A percentile compares a stretch with the other conserved stretches of the same genome.
These are phyloP conservation scores for Phytophthora brassicae DNA, from an alignment of 352 stramenopile species.

Conservation along the genomic window DNA sequence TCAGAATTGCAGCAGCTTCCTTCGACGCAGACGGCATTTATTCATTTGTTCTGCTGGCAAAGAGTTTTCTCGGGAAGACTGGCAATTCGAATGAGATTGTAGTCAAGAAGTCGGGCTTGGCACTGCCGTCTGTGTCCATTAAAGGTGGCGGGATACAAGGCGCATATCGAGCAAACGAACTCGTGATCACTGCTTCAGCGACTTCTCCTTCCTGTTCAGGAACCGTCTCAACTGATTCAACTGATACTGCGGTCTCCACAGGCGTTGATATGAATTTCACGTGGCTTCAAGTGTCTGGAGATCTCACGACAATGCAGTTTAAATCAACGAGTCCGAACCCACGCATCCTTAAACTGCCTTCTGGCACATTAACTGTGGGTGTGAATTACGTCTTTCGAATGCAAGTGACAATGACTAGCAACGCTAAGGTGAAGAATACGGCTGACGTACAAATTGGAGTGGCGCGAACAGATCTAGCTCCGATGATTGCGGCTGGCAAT, in stretches of 20 bases:
- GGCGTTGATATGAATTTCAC: slow-evolving; percentile 53
- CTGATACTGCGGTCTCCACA: slow-evolving; percentile 11
- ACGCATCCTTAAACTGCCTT: slow-evolving; percentile 49
- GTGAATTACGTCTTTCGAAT: slow-evolving; percentile 67
- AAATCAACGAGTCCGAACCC: slow-evolving; percentile 60
- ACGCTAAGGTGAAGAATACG: slow-evolving; percentile 46
- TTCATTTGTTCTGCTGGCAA: slow-evolving; percentile 45
- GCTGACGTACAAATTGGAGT: slow-evolving; percentile 52
- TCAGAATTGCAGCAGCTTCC: slow-evolving; percentile 33
- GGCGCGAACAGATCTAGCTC: slow-evolving; percentile 38
- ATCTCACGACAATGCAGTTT: slow-evolving; percentile 41
- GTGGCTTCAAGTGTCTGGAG: slow-evolving; percentile 51
- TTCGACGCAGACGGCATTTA: slow-evolving; percentile 48
- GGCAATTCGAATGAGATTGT: slow-evolving; percentile 46
- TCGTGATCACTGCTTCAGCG: slow-evolving; percentile 47
- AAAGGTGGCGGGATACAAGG: slow-evolving; percentile 43
- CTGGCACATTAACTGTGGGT: slow-evolving; percentile 49
- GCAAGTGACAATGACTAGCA: slow-evolving; percentile 50
- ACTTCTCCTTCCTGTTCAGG: slow-evolving; percentile 46
- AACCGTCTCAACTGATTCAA: slow-evolving; percentile 15
- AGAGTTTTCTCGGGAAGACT: slow-evolving; percentile 53
- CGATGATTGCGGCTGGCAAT: slow-evolving; percentile 47
- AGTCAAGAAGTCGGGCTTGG: slow-evolving; percentile 49
- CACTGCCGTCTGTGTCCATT: slow-evolving; percentile 59
- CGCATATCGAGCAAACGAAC: slow-evolving; percentile 39